phyloP scores from a whole-genome alignment of 1,139 yeast species.

The Taiozyma sp. region DNA sequence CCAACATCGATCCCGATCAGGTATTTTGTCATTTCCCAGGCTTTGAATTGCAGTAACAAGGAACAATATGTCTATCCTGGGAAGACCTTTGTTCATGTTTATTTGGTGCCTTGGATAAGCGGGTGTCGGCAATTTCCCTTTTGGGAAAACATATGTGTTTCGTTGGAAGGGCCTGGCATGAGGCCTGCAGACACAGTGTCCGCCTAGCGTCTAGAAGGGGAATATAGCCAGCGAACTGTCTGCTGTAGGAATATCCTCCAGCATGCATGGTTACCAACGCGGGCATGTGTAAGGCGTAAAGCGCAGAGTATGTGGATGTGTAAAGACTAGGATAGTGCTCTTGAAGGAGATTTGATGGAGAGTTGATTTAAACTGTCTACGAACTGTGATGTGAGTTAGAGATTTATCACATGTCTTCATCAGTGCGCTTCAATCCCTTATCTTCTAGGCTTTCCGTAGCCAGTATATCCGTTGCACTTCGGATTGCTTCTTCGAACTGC shows the following conservation, averaged over 20 bases:
- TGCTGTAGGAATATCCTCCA: background rate
- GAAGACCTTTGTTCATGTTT: too few species aligned
- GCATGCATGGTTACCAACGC: background rate
- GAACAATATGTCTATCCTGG: too few species aligned
- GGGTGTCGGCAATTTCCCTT: background rate
- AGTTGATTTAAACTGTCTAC: background rate
- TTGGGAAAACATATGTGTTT: background rate
- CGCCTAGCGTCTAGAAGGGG: background rate
- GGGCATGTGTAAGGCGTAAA: background rate
- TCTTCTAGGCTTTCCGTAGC: background rate
- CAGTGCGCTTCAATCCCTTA: too few species aligned
- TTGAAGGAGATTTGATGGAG: background rate
- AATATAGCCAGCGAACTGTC: background rate
- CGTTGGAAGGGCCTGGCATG: background rate
- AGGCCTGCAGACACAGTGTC: background rate
- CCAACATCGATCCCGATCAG: conserved; percentile 43
- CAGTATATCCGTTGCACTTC: background rate
- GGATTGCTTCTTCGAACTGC: background rate
- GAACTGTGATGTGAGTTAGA: background rate
- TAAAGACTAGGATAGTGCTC: too few species aligned
- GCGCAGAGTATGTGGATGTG: background rate
- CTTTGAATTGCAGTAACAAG: background rate
- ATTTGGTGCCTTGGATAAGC: background rate
- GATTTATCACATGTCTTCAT: background rate
- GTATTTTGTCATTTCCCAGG: conserved; percentile 8